phyloP scores from a whole-genome alignment of 75 land plant species.

The Ceratopteris richardii region DNA sequence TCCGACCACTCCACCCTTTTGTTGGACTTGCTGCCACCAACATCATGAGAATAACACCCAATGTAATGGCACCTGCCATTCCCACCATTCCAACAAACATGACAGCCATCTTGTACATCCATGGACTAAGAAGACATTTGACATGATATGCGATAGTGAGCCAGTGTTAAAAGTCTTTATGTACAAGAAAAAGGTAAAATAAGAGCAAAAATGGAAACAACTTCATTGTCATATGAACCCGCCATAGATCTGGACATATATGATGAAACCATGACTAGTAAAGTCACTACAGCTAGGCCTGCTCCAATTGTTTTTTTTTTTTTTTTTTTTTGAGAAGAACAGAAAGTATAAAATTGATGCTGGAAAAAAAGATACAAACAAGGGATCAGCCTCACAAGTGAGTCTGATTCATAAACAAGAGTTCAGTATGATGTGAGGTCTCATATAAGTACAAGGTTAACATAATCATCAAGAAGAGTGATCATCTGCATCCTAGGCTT shows the following conservation, averaged over 20 bases:
- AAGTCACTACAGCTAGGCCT: no score
- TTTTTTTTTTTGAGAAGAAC: no score
- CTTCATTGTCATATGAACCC: constrained; percentile 99
- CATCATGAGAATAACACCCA: constrained; percentile 62
- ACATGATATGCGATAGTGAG: constrained; percentile 88
- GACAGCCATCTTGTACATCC: constrained; percentile 76
- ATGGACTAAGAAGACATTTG: constrained; percentile 68
- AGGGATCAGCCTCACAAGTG: no score
- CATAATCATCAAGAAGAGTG: no score
- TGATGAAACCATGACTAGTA: constrained; percentile 99
- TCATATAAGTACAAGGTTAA: no score
- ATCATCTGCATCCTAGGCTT: no score
- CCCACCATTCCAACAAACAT: constrained; percentile 70
- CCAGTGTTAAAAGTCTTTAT: constrained; percentile 99
- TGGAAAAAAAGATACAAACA: no score
- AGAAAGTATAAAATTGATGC: no score
- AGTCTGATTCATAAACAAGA: no score
- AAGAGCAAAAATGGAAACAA: constrained; percentile 95
- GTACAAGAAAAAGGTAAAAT: constrained; percentile 95
- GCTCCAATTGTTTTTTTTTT: no score
- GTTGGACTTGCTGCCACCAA: constrained; percentile 97
- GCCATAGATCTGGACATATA: constrained; percentile 97
- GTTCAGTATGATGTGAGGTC: no score
- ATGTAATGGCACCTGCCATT: constrained; percentile 52
- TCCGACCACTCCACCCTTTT: constrained; percentile 99